phyloP scores from a whole-genome alignment of 805 yeast species.

The Candida piceae region DNA sequence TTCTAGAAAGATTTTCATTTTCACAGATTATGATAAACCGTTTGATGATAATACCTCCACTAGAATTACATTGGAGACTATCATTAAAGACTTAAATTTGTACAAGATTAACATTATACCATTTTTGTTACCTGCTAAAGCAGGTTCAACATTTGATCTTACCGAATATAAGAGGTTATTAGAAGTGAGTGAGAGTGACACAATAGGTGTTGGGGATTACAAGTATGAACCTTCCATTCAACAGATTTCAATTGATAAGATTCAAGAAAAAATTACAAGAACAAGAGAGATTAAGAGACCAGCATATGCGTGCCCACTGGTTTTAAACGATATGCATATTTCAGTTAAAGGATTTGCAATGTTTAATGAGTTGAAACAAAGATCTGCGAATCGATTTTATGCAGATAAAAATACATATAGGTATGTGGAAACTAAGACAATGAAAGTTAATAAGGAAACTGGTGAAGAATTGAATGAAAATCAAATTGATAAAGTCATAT shows the following conservation, averaged over 20 bases:
- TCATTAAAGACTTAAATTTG: conserved; percentile 57
- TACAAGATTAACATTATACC: conserved; percentile 55
- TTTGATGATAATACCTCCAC: conserved; percentile 35
- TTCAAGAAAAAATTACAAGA: conserved; percentile 46
- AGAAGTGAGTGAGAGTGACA: conserved; percentile 11
- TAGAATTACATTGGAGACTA: conserved; percentile 46
- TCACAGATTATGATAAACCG: conserved; percentile 76
- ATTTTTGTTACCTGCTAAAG: conserved; percentile 43
- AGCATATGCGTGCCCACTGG: conserved; percentile 56
- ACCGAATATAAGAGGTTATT: conserved; percentile 36
- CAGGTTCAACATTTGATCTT: conserved; percentile 35
- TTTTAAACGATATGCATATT: conserved; percentile 53
- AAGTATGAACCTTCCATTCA: conserved; percentile 31
- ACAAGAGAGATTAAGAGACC: conserved; percentile 60
- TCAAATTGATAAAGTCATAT: conserved; percentile 33
- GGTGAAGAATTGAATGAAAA: conserved; percentile 34
- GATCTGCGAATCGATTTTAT: conserved; percentile 47
- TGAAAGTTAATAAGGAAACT: conserved; percentile 34
- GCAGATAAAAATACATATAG: conserved; percentile 47
- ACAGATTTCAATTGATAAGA: conserved; percentile 38
- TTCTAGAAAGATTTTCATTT: conserved; percentile 56
- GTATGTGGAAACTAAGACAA: conserved; percentile 46
- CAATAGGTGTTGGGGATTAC: conserved; percentile 4
- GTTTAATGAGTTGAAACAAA: conserved; percentile 48
- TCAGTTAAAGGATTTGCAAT: conserved; percentile 70